Evolutionary conservation across 352 stramenopile species (phyloP), one percentile per base, ranked within the genome.

Genomic region (Globisporangium canariense): DNA sequence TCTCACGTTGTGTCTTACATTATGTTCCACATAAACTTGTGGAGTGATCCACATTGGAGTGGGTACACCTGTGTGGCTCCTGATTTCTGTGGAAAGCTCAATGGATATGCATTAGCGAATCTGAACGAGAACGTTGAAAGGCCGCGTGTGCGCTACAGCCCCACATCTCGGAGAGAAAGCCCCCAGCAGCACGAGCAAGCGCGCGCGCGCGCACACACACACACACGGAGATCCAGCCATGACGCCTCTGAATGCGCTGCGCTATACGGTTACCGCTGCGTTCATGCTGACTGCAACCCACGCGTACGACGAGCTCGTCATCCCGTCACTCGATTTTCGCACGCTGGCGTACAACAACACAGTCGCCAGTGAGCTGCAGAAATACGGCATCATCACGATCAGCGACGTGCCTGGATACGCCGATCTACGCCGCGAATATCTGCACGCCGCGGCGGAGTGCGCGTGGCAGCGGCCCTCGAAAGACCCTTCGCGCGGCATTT

Each of bases 331-430:
- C 20, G 60, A 64, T n/a, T 71, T 58, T 20, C 18, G 13, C 30
- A 36, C 54, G 25, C 14, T 71, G 41, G 34, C 22, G 20, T 52
- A 52, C 20, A 55, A 60, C 40, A 49, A 16, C 28, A 59, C 47
- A 9, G 28, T 64, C 16, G 53, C 47, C 20, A 25, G 28, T 32
- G 62, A 66, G 22, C 61, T 71, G 46, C 55, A 68, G 32, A 32
- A 34, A 6, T 36, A 58, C 60, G 66, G 66, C n/a, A 55, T 66
- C 16, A 20, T 68, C 54, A 66, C 66, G 60, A 22, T 68, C 36
- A 47, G 47, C 8, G 43, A 32, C 30, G 38, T 71, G 2, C 60
- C 66, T 6, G 41, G 41, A 9, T 71, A 71, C 41, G 11, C 54
- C 0, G 22, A 30, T 14, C 49, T 61, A 14, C 60, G 66, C 10